phyloP scores from a whole-genome alignment of 1,284 basidiomycete species.

The Xanthoconium separans region DNA sequence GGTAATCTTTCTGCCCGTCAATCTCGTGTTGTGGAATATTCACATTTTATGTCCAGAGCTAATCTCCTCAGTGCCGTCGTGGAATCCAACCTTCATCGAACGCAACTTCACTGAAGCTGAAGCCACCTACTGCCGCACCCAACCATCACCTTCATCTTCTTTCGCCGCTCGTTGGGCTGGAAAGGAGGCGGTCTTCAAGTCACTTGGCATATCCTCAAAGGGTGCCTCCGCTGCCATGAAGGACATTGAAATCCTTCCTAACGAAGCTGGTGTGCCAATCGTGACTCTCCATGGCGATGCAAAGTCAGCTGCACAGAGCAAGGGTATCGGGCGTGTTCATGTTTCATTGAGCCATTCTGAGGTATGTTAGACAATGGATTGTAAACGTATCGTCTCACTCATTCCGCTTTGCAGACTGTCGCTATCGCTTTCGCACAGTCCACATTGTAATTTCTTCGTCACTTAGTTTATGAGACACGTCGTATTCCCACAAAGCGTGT shows the following conservation, averaged over 20 bases:
- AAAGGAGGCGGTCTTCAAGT: constrained; percentile 98
- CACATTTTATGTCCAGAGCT: constrained; percentile 58
- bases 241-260: constrained; percentile 93
- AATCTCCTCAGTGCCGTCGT: constrained; percentile 88
- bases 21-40: constrained; percentile 5
- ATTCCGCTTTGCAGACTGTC: constrained; percentile 50
- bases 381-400: constrained; percentile 10
- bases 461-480: constrained; percentile 1
- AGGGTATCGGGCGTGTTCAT: constrained; percentile 74
- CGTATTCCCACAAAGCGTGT: background rate
- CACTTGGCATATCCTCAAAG: constrained; percentile 87
- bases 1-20: constrained; percentile 39
- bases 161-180: constrained; percentile 97
- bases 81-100: constrained; percentile 84
- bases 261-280: constrained; percentile 64
- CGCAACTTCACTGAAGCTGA: constrained; percentile 95
- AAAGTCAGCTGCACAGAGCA: constrained; percentile 66
- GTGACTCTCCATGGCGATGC: constrained; percentile 87
- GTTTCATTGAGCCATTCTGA: constrained; percentile 93
- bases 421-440: constrained; percentile 84
- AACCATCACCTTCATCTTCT: constrained; percentile 85
- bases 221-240: constrained; percentile 93
- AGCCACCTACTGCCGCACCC: constrained; percentile 82
- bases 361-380: constrained; percentile 43
- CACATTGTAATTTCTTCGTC: constrained; percentile 23